Conservation (phyloP, 352 stramenopile species). For the Thalassiosira livingstoniorum region DNA sequence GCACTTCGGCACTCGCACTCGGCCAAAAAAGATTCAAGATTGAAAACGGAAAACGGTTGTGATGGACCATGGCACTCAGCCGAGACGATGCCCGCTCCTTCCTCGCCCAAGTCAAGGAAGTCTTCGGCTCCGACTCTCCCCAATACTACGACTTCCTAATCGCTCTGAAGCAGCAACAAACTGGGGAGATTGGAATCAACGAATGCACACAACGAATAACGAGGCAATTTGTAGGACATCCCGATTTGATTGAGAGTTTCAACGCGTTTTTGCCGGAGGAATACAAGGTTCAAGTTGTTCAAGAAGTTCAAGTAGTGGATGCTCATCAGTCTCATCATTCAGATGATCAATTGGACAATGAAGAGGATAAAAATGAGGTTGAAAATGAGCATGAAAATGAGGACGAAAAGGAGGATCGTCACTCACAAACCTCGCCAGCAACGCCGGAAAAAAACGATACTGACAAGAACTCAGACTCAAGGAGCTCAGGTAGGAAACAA, state of each 20-base stretch:
- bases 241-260: slow-evolving; percentile 31
- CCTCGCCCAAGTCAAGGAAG: slow-evolving; percentile 20
- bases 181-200: neutral
- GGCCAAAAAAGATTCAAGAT: no score
- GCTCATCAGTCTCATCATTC: no score
- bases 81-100: slow-evolving; percentile 12
- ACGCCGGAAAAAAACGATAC: neutral
- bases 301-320: neutral
- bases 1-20: no score
- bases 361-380: neutral
- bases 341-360: neutral
- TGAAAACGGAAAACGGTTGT: neutral
- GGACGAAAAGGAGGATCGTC: neutral
- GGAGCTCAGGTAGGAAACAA: neutral
- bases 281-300: neutral
- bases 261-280: slow-evolving; percentile 35
- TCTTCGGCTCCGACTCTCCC: neutral
- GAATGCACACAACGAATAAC: slow-evolving; percentile 38
- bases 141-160: slow-evolving; percentile 28
- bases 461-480: neutral
- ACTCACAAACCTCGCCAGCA: neutral
- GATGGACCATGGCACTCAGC: neutral
- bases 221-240: slow-evolving; percentile 22
- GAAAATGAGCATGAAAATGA: neutral
- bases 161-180: slow-evolving; percentile 13